These are phyloP conservation scores for Petunia secreta DNA, from an alignment of 257 asterid species.

Conservation along the genomic window DNA sequence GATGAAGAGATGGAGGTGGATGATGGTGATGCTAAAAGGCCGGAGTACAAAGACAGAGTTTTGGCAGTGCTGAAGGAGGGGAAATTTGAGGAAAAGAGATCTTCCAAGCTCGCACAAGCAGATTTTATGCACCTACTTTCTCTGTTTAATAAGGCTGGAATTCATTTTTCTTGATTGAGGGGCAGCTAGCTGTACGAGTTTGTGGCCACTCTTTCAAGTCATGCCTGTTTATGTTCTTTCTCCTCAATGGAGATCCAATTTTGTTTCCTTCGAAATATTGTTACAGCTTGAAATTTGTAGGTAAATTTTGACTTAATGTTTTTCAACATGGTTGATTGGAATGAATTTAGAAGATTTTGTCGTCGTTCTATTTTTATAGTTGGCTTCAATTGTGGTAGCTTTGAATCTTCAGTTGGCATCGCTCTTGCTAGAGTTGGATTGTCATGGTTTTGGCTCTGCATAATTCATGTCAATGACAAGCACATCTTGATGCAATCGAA, in stretches of 20 bases:
- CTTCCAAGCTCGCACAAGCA: constrained; percentile 77
- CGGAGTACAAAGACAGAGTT: constrained; percentile 72
- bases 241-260: constrained; percentile 26
- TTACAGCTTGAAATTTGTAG: constrained; percentile 13
- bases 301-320: background rate
- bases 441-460: background rate
- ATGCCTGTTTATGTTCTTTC: too few relatives aligned
- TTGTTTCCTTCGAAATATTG: constrained; percentile 13
- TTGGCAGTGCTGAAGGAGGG: constrained; percentile 69
- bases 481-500: background rate
- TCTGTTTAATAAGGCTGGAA: constrained; percentile 75
- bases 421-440: background rate
- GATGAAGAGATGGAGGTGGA: constrained; percentile 77
- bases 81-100: constrained; percentile 69
- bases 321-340: background rate
- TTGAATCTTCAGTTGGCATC: background rate
- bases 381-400: background rate
- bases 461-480: background rate
- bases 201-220: background rate
- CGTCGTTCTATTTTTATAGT: background rate
- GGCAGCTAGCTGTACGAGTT: background rate
- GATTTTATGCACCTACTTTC: constrained; percentile 88
- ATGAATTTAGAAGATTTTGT: background rate
- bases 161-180: constrained; percentile 68
- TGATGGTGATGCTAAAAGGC: constrained; percentile 57